These are phyloP conservation scores for Phytophthora crassamura DNA, from an alignment of 352 stramenopile genomes.

Conservation along the genomic window DNA sequence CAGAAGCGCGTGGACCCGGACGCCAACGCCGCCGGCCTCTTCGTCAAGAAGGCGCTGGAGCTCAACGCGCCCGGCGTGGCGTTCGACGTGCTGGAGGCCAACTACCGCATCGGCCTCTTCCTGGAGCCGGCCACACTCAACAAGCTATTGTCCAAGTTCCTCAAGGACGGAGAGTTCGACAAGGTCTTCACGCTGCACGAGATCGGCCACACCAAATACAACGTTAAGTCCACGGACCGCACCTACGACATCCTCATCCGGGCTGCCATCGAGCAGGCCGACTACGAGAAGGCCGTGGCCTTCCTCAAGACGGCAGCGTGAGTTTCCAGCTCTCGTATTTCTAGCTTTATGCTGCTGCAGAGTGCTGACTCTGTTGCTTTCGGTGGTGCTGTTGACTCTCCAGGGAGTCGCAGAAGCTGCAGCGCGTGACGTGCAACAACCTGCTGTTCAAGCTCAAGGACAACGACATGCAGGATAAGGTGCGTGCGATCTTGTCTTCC, in stretches of 20 bases:
- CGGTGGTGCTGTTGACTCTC: constrained; percentile 4
- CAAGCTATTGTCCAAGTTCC: constrained; percentile 86
- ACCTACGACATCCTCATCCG: constrained; percentile 88
- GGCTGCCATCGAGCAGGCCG: constrained; percentile 74
- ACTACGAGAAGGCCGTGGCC: constrained; percentile 76
- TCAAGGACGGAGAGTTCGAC: constrained; percentile 79
- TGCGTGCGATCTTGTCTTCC: constrained; percentile 3
- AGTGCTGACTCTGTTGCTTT: not conserved
- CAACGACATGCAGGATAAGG: constrained; percentile 75
- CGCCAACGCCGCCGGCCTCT: constrained; percentile 72
- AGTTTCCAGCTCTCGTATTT: constrained; percentile 21
- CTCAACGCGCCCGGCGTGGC: constrained; percentile 72
- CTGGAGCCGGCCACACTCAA: constrained; percentile 82
- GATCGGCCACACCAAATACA: constrained; percentile 80
- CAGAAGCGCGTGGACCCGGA: constrained; percentile 85
- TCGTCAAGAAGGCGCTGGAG: constrained; percentile 87
- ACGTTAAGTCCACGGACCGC: constrained; percentile 84
- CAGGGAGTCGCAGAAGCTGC: constrained; percentile 75
- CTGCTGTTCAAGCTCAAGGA: constrained; percentile 89
- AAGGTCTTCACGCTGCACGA: constrained; percentile 83
- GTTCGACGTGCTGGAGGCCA: constrained; percentile 81
- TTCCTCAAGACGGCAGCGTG: constrained; percentile 81
- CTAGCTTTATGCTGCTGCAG: not conserved
- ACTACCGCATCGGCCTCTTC: constrained; percentile 87
- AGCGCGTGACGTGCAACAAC: constrained; percentile 90